Evolutionary conservation across 352 stramenopile species (phyloP), one percentile per base, ranked within the genome.

Genomic region (Globisporangium apiculatum): DNA sequence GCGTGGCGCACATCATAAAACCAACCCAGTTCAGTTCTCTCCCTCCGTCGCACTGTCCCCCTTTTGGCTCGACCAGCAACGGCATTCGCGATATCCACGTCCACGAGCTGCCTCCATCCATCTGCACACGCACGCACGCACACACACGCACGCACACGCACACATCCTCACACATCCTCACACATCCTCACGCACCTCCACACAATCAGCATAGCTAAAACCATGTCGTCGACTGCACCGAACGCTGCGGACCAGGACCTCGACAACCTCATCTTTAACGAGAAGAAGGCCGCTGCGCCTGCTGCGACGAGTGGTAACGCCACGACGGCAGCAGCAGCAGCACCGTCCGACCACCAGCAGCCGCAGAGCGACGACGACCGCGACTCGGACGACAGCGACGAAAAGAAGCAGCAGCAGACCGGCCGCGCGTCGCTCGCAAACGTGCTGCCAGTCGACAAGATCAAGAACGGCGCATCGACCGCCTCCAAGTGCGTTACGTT

Each of bases 381-480:
- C 43, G 71, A 75, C 52, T 85, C 72, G 51, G 40, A 43, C 40
- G 75, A 68, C 38, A 67, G 76, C 54, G 69, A 83, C 57, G 76
- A 76, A 31, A 73, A 74, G 57, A 86, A 90, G 65, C 53, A 61
- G n/a, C 49, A 38, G 14, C 70, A 79, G 46, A 31, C 45, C 17
- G 45, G 45, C 7, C 74, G 76, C 50, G 73, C 84, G 8, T 93
- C 85, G 1, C 48, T 95, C 15, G 72, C 68, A 53, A 93, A 95
- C 56, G 83, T 91, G 10, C 64, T 95, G 24, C 85, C 85, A 0
- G 80, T 95, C 31, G 85, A 95, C 60, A 92, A 92, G 72, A 71
- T 95, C 62, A 95, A 95, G 79, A 95, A 95, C 61, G 85, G 85
- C 52, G 85, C 85, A 5, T 81, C 68, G 37, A 91, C 79, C 1